Evolutionary conservation across 495 filamentous ascomycete genomes (phyloP).

Genomic region (Penicillium desertorum): DNA sequence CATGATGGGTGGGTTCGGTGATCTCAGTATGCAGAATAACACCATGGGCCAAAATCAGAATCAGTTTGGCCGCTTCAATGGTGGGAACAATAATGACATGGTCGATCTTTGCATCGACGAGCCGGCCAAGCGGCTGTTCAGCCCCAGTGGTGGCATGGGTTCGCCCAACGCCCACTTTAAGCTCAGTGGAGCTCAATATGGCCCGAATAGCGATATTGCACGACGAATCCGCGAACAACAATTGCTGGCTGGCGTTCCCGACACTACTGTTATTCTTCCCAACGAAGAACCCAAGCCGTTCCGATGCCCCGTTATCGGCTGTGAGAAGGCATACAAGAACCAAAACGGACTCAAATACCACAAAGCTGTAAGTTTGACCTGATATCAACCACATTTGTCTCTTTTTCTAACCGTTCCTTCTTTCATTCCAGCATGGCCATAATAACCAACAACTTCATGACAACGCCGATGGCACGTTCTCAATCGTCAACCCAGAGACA

Average conservation of each 20-base stretch:
- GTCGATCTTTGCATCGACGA: conserved; percentile 87
- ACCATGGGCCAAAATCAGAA: conserved; percentile 56
- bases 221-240: conserved; percentile 72
- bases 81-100: conserved; percentile 53
- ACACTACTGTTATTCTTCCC: conserved; percentile 52
- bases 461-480: conserved; percentile 94
- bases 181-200: conserved; percentile 68
- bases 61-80: conserved; percentile 46
- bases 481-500: conserved; percentile 96
- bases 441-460: conserved; percentile 93
- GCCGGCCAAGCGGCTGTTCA: conserved; percentile 90
- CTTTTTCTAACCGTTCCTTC: conserved; percentile 11
- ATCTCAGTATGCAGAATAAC: conserved; percentile 57
- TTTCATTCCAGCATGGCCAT: conserved; percentile 71
- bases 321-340: conserved; percentile 99
- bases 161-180: conserved; percentile 68
- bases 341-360: conserved; percentile 95
- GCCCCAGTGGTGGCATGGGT: conserved; percentile 72
- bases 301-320: conserved; percentile 95
- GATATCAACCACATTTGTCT: neutral
- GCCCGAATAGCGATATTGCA: conserved; percentile 72
- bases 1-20: conserved; percentile 52
- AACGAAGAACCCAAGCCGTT: conserved; percentile 88
- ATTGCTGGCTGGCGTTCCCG: conserved; percentile 62
- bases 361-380: conserved; percentile 57